Base-by-base conservation (phyloP, 169 alveolate genomes). In the Sarcocystis neurona region DNA sequence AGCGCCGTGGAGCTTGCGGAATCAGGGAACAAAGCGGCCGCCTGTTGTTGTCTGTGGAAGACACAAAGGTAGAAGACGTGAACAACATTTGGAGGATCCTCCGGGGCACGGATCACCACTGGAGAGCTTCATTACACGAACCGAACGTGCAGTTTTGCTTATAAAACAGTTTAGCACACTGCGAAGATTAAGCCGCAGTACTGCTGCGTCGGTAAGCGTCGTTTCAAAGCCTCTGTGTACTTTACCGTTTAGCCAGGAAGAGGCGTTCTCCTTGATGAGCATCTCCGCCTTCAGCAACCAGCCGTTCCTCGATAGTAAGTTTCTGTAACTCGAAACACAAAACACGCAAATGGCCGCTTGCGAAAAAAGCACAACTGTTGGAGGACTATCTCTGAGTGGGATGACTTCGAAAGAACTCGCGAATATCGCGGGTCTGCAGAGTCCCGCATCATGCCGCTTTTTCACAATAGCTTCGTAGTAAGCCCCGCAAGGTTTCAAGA, bases 231-330 rank as follows among this genome's bases (percentile, higher is more conserved):
- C 46, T 5, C n/a, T 23, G 32, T 75, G 18, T 32, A 18, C 5
- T 79, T 20, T 48, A 75, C 85, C 91, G 53, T 85, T 93, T 94
- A 0, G 96, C 96, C 46, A 53, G 89, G 80, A 94, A 92, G 75
- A 94, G 92, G 48, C 96, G 88, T 39, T 93, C 96, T 50, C 96
- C 96, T 77, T 94, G 96, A 8, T 96, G 96, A n/a, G 68, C 79
- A 48, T 94, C 96, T 48, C 95, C 95, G 0, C 43, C 46, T 50
- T 88, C 68, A 1, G 89, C 89, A 23, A 79, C 66, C 20, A 77
- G 84, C 15, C 58, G 58, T 78, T 79, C 85, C 84, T 60, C 88
- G 68, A 70, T 77, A 12, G 85, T 34, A 20, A 82, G 47, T 20
- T 48, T 32, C 72, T 41, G 75, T 53, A 34, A 2, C 10, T 10